Evolutionary conservation across 257 asterid genomes (phyloP).

Genomic region (Solanum neorickii): DNA sequence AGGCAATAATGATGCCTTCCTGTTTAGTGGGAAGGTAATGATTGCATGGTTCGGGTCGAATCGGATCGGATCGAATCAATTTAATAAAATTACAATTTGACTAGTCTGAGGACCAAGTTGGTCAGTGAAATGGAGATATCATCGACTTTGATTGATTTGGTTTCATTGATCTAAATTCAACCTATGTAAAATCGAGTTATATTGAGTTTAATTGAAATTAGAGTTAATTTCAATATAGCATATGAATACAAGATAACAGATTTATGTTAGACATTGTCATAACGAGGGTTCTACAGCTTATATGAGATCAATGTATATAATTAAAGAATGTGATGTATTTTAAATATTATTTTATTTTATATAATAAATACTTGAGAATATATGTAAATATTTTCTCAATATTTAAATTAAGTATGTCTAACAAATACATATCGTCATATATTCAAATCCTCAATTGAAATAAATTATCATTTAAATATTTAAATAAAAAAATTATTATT

Average conservation of each 20-base stretch:
- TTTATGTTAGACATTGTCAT: neutral
- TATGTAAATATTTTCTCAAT: neutral
- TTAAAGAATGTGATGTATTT: neutral
- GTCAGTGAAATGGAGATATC: neutral
- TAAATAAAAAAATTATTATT: neutral
- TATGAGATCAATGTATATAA: neutral
- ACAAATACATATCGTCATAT: neutral
- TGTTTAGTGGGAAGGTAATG: neutral
- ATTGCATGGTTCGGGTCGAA: neutral
- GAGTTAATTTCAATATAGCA: neutral
- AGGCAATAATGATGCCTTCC: neutral
- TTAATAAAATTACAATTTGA: neutral
- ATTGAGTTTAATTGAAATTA: neutral
- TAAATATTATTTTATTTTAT: neutral
- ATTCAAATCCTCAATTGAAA: neutral
- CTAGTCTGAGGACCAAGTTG: accelerated
- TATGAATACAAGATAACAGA: neutral
- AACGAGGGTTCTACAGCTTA: accelerated
- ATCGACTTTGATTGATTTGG: neutral
- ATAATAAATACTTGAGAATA: neutral
- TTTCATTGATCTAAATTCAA: neutral
- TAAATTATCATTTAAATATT: neutral
- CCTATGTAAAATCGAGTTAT: accelerated
- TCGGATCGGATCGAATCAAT: neutral
- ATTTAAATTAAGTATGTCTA: neutral